Conservation (phyloP, 306 rosid species). For the Cercis canadensis region DNA sequence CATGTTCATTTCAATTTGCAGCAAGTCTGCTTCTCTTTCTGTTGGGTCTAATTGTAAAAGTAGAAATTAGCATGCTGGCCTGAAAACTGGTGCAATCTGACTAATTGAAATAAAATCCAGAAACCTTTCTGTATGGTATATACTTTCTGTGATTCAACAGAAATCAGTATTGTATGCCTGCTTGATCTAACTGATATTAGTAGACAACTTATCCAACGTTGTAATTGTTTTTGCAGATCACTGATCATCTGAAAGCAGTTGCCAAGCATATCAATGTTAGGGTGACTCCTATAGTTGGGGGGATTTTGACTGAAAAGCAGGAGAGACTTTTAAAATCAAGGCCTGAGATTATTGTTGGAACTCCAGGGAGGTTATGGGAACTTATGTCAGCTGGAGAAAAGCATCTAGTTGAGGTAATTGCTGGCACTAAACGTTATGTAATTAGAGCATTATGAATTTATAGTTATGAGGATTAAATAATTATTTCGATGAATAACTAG, state of each 20-base stretch:
- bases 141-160: slow-evolving; percentile 7
- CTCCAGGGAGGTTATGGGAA: slow-evolving; percentile 99
- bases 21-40: slow-evolving; percentile 2
- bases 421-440: slow-evolving; percentile 7
- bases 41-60: neutral
- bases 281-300: slow-evolving; percentile 93
- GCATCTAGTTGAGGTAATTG: slow-evolving; percentile 83
- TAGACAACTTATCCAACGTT: slow-evolving; percentile 16
- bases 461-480: slow-evolving; percentile 22
- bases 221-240: slow-evolving; percentile 60
- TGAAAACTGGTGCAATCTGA: slow-evolving; percentile 1
- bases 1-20: slow-evolving; percentile 6
- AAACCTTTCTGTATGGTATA: neutral
- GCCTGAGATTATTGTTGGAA: slow-evolving; percentile 94
- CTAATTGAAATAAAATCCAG: slow-evolving; percentile 4
- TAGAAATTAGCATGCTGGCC: neutral
- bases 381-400: slow-evolving; percentile 87
- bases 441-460: slow-evolving; percentile 24
- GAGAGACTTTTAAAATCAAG: slow-evolving; percentile 76
- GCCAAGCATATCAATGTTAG: slow-evolving; percentile 64
- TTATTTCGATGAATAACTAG: slow-evolving; percentile 18
- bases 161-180: neutral
- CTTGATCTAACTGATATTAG: neutral
- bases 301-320: slow-evolving; percentile 91
- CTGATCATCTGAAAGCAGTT: slow-evolving; percentile 82